These are phyloP conservation scores for Claviceps sorghi DNA, from an alignment of 2,329 filamentous ascomycete species.

Conservation along the genomic window DNA sequence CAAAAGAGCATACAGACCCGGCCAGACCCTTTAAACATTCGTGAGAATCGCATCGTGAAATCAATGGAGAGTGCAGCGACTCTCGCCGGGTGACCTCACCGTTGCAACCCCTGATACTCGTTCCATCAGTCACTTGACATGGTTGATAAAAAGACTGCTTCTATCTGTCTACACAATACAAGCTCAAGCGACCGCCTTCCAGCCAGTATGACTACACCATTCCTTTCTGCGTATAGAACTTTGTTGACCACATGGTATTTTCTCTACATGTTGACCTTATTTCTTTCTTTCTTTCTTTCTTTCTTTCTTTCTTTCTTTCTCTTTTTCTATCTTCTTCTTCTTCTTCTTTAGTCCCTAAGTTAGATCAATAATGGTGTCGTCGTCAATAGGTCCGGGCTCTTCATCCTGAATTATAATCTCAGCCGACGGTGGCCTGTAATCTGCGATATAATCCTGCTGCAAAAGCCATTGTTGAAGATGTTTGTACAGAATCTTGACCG, in stretches of 20 bases:
- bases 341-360: background rate
- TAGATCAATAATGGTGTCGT: background rate
- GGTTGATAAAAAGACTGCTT: background rate
- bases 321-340: no score
- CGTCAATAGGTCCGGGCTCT: constrained; percentile 9
- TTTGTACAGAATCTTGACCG: constrained; percentile 34
- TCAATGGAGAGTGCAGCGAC: background rate
- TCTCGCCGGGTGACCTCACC: background rate
- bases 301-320: no score
- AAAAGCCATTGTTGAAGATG: constrained; percentile 34
- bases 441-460: constrained; percentile 23
- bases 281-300: no score
- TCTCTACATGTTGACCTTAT: no score
- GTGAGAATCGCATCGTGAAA: background rate
- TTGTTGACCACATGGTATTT: no score
- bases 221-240: background rate
- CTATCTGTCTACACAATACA: background rate
- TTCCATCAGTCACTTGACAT: background rate
- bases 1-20: no score
- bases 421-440: constrained; percentile 7
- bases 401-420: constrained; percentile 13
- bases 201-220: background rate
- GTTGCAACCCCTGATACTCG: no score
- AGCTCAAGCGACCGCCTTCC: background rate
- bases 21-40: background rate